A percentile compares a stretch with the other conserved stretches of the same genome.
These are phyloP conservation scores for Pleurotus sapidus DNA, from an alignment of 768 basidiomycete species.

Conservation along the genomic window DNA sequence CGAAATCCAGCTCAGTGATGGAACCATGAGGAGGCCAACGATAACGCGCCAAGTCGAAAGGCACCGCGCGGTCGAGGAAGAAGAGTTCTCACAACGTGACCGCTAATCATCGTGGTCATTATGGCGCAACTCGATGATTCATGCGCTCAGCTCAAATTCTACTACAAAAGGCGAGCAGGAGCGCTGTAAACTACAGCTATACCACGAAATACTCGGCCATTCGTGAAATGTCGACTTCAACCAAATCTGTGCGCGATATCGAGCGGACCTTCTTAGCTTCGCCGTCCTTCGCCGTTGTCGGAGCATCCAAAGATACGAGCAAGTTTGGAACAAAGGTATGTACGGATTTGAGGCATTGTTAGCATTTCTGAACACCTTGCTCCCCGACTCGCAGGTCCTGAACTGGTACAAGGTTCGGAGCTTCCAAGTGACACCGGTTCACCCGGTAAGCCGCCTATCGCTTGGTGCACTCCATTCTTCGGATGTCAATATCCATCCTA, in stretches of 20 bases:
- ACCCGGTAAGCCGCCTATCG: slow-evolving; percentile 49
- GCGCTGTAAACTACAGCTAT: neutral
- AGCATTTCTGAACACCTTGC: neutral
- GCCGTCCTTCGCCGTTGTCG: slow-evolving; percentile 72
- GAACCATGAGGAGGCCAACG: neutral
- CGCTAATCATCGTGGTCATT: neutral
- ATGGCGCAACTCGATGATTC: slow-evolving; percentile 4
- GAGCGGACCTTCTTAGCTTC: slow-evolving; percentile 63
- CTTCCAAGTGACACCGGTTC: slow-evolving; percentile 67
- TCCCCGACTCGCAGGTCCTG: slow-evolving; percentile 47
- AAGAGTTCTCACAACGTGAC: neutral
- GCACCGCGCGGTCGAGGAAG: neutral
- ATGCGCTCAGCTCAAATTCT: neutral
- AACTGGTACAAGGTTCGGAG: slow-evolving; percentile 70
- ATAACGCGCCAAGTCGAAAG: neutral
- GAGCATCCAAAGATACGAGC: slow-evolving; percentile 74
- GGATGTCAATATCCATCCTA: slow-evolving; percentile 5
- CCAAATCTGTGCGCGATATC: slow-evolving; percentile 12
- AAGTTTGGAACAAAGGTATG: slow-evolving; percentile 78
- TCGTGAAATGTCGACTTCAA: neutral
- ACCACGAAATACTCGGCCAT: neutral
- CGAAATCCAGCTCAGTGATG: slow-evolving; percentile 9
- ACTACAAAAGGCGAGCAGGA: neutral
- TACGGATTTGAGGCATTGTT: neutral
- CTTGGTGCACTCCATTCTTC: neutral